Conservation (phyloP, 257 asterid genomes). For the Paraleonurus japonicus region DNA sequence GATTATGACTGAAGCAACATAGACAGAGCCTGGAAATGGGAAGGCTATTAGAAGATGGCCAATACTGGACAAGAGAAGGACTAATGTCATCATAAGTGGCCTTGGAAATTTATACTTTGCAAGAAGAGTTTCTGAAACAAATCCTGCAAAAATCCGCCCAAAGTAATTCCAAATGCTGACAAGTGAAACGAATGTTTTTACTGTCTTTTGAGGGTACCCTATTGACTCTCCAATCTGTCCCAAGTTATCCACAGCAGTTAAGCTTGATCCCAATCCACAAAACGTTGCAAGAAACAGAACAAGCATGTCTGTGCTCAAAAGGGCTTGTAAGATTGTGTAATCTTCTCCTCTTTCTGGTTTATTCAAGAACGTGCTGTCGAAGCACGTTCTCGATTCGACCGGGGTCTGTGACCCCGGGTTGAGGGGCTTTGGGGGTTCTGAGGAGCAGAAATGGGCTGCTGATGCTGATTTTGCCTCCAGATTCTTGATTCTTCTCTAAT, state of each 20-base stretch:
- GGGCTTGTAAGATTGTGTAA: slow-evolving; percentile 65
- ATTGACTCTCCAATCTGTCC: slow-evolving; percentile 78
- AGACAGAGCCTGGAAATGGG: slow-evolving; percentile 64
- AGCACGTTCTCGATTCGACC: slow-evolving; percentile 27
- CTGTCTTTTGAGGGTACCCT: slow-evolving; percentile 67
- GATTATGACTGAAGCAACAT: slow-evolving; percentile 56
- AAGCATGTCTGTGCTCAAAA: slow-evolving; percentile 62
- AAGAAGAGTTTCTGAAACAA: slow-evolving; percentile 58
- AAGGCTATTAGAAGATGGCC: slow-evolving; percentile 70
- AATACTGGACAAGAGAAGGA: slow-evolving; percentile 54
- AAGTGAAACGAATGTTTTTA: slow-evolving; percentile 61
- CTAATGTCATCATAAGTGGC: slow-evolving; percentile 68
- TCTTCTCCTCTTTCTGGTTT: slow-evolving; percentile 79
- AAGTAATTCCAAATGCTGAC: slow-evolving; percentile 80
- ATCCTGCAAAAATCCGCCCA: slow-evolving; percentile 74
- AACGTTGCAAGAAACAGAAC: slow-evolving; percentile 60
- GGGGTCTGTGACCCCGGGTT: not conserved
- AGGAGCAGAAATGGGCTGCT: slow-evolving; percentile 19
- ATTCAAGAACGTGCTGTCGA: slow-evolving; percentile 34
- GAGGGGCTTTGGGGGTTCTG: slow-evolving; percentile 12
- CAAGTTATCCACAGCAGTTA: slow-evolving; percentile 75
- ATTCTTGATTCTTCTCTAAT: slow-evolving; percentile 46
- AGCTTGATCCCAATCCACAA: slow-evolving; percentile 72
- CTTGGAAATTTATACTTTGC: slow-evolving; percentile 60
- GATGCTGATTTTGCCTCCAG: slow-evolving; percentile 31